Percentiles rank a stretch among this genome's conserved stretches.
Conservation (phyloP, 2,329 filamentous ascomycete genomes). For the Pseudocercospora fijiensis region DNA sequence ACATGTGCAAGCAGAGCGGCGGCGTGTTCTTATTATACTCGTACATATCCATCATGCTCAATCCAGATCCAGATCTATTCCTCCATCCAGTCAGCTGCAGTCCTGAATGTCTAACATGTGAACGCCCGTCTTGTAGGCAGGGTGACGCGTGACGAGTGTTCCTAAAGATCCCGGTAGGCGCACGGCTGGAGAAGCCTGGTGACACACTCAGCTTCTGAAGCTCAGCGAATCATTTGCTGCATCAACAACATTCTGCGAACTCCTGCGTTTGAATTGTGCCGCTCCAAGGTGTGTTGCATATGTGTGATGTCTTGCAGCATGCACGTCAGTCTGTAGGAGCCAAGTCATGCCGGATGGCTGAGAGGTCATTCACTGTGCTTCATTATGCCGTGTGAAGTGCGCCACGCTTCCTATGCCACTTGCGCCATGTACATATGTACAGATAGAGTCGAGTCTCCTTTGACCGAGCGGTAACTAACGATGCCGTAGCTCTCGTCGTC, state of each 20-base stretch:
- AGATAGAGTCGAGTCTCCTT: constrained; percentile 7
- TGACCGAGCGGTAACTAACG: background rate
- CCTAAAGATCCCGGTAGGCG: constrained; percentile 2
- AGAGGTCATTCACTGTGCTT: constrained; percentile 8
- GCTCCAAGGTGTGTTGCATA: background rate
- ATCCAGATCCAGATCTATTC: background rate
- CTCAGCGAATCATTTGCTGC: background rate
- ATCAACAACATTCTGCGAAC: background rate
- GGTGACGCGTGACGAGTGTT: background rate
- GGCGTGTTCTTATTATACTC: background rate
- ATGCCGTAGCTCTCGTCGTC: constrained; percentile 3
- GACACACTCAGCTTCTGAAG: background rate
- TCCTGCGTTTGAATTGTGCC: background rate
- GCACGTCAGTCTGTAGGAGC: background rate
- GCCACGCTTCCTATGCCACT: background rate
- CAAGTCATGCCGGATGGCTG: background rate
- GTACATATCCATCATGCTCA: background rate
- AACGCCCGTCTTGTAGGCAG: background rate
- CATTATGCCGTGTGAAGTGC: constrained; percentile 9
- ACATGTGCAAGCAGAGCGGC: background rate
- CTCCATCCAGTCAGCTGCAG: background rate
- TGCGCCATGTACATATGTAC: background rate
- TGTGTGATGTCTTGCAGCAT: background rate
- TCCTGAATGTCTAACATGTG: background rate
- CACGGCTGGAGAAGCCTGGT: background rate